Conservation (phyloP, 306 rosid genomes). For the Vigna mungo region DNA sequence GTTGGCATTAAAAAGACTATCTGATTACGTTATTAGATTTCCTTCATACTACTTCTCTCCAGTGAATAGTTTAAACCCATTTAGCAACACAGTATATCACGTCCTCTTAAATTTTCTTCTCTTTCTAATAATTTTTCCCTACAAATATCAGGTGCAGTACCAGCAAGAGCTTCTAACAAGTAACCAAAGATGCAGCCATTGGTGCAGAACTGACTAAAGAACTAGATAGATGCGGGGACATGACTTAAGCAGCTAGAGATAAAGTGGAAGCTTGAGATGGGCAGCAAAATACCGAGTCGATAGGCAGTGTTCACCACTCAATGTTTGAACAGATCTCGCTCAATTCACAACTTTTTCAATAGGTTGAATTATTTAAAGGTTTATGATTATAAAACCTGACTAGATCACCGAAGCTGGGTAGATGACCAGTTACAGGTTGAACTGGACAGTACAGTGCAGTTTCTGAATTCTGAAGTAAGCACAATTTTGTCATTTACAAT, state of each 20-base stretch:
- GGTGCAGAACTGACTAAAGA: not conserved
- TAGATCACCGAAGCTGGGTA: not conserved
- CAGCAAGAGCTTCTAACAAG: not conserved
- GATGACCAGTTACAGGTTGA: not conserved
- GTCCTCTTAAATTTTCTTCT: not conserved
- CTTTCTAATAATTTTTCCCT: not conserved
- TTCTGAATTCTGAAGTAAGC: not conserved
- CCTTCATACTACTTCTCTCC: not conserved
- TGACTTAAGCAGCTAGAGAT: not conserved
- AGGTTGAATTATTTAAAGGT: not conserved
- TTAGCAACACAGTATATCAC: not conserved
- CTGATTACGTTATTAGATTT: not conserved
- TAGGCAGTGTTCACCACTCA: not conserved
- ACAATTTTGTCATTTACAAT: not conserved
- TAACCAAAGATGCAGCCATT: not conserved
- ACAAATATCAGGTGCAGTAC: not conserved
- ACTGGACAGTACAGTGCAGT: not conserved
- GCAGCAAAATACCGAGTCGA: not conserved
- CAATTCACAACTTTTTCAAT: not conserved
- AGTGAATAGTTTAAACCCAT: not conserved
- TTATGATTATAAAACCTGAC: not conserved
- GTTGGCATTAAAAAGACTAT: not conserved
- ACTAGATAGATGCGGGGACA: not conserved
- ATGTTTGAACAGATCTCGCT: not conserved
- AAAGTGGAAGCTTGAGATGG: not conserved